Conservation (phyloP, 2,329 filamentous ascomycete species). For the Arthrobotrys entomopaga region DNA sequence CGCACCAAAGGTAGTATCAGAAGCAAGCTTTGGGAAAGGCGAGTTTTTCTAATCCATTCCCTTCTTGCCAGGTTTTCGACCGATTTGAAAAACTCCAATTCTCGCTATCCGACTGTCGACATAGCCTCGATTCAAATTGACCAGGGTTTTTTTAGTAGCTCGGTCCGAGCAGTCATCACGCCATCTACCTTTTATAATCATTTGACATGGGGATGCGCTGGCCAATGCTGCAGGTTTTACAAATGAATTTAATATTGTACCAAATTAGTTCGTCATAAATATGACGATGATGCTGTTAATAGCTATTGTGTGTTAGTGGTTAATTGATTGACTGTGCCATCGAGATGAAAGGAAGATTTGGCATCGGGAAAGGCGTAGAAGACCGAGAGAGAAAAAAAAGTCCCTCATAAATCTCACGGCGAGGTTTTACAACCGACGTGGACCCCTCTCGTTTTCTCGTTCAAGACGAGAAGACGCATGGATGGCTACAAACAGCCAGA, state of each 20-base stretch:
- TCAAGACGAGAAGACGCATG: slow-evolving; percentile 19
- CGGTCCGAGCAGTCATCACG: slow-evolving; percentile 52
- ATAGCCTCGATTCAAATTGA: too few species aligned
- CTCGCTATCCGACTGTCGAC: slow-evolving; percentile 2
- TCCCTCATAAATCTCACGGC: slow-evolving; percentile 38
- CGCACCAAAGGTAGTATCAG: background rate
- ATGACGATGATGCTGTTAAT: slow-evolving; percentile 12
- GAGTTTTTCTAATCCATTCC: slow-evolving; percentile 17
- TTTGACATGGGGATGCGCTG: slow-evolving; percentile 52
- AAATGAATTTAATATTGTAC: background rate
- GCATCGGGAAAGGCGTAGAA: slow-evolving; percentile 12
- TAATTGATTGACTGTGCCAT: slow-evolving; percentile 6
- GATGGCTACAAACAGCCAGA: slow-evolving; percentile 34
- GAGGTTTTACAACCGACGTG: background rate
- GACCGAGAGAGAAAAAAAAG: slow-evolving; percentile 42
- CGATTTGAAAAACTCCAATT: slow-evolving; percentile 23
- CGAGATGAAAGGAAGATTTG: slow-evolving; percentile 11
- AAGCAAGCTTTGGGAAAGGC: slow-evolving; percentile 24
- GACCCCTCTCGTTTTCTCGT: background rate
- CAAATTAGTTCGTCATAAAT: slow-evolving; percentile 12
- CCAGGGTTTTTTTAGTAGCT: background rate
- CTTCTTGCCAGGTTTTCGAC: slow-evolving; percentile 27
- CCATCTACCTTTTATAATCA: slow-evolving; percentile 42
- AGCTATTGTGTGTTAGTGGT: background rate
- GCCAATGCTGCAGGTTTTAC: slow-evolving; percentile 20